Base-by-base conservation (phyloP, 1,284 basidiomycete species). In the Ceratobasidium papillatum region DNA sequence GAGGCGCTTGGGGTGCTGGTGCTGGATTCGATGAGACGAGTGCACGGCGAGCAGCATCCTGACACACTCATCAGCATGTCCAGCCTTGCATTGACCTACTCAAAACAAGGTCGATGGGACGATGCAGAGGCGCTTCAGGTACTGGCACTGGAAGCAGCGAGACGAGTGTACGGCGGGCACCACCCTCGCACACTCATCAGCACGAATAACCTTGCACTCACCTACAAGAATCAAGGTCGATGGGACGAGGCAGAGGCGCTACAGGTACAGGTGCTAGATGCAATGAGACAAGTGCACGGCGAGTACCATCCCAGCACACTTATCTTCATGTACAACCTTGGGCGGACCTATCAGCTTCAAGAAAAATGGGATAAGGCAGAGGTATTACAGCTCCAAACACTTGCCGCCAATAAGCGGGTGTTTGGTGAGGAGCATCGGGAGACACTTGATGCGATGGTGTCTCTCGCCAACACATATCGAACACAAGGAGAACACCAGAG, bases 131-230 rank as follows among this genome's bases (percentile, higher is more conserved):
- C n/a, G n/a, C n/a, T n/a, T n/a, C n/a, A n/a, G n/a, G n/a, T n/a
- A n/a, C n/a, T n/a, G n/a, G n/a, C 8, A n/a, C 41, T 43, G 41
- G 41, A 43, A 43, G 7, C 8, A 43, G 17, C 47, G 45, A 73
- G 30, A 30, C 25, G 22, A 11, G 22, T 17, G 45, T 11, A 22
- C 58, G 62, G 11, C 11, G 47, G 51, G 27, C n/a, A 30, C 17
- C 72, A 74, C 25, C 30, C 45, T 25, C 2, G 38, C 36, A 74
- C 72, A 27, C 22, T 65, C 25, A 49, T 2, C 0, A 41, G 30
- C 27, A 64, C 54, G 30, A 56, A n/a, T 19, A 36, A 30, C n/a
- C 72, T 74, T 17, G 41, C n/a, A n/a, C n/a, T n/a, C n/a, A n/a
- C n/a, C n/a, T n/a, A n/a, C n/a, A n/a, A n/a, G n/a, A n/a, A n/a